Evolutionary conservation across 2,329 filamentous ascomycete species (phyloP), one percentile per base, ranked within the genome.

Genomic region (Epichloe uncinata): DNA sequence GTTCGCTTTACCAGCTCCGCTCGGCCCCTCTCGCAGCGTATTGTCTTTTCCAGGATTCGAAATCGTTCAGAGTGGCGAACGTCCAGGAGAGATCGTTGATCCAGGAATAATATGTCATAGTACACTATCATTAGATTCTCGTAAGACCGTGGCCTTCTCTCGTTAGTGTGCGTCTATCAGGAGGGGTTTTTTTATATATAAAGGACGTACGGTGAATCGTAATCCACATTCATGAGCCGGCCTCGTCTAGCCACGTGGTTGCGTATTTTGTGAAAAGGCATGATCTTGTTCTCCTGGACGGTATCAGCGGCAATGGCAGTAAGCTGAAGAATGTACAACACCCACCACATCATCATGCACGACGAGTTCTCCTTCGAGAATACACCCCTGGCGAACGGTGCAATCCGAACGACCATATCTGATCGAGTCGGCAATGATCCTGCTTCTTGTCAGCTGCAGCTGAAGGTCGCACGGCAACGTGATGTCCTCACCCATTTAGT

Each of bases 281-380:
- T 67, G 3, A 94, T 80, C 37, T 72, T 76, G 20, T 75, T 66
- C 42, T 83, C 72, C 66, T 78, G 45, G 20, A 9, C 40, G 9
- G 33, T 26, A 50, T 61, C 30, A 62, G 55, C 26, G 7, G 5
- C 9, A 5, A 16, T 8, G 3, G n/a, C 12, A 41, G 16, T 22
- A 11, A 30, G 26, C 26, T 26, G 16, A 3, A 4, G 26, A 12
- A 30, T 2, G 1, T 2, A 15, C 8, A 5, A 5, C 43, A 57
- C 65, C 45, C 60, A 74, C 74, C 57, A 72, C 69, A 47, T 87
- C 81, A 60, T 78, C 86, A 65, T 83, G 94, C 2, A 91, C 83
- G 5, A 93, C 74, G 49, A 95, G 69, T 60, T 96, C 90, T 2
- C 87, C 88, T 59, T 95, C 84, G 0, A 95, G 64, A 42, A 95